Conservation (phyloP, 768 basidiomycete species). For the Tephrocybe sp. region DNA sequence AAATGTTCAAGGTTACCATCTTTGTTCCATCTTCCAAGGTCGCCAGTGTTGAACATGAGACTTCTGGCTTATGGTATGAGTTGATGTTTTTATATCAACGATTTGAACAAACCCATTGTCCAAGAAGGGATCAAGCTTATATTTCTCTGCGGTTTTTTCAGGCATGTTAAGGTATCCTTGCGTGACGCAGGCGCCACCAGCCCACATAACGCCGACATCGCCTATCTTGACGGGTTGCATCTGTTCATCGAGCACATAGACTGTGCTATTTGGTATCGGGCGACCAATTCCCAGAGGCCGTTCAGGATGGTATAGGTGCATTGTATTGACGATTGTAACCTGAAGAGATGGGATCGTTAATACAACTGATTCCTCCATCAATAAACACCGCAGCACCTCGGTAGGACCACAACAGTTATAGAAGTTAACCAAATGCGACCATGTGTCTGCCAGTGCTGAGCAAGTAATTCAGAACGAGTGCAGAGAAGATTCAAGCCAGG, state of each 20-base stretch:
- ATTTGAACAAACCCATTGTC: conserved; percentile 41
- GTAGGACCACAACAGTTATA: conserved; percentile 57
- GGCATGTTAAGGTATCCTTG: conserved; percentile 54
- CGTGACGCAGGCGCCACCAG: conserved; percentile 54
- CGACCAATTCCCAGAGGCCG: conserved; percentile 43
- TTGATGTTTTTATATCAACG: background rate
- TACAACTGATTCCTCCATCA: no score
- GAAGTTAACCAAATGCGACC: conserved; percentile 39
- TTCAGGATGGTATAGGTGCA: conserved; percentile 39
- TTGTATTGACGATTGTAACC: conserved; percentile 54
- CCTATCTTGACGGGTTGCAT: conserved; percentile 35
- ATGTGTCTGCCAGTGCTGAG: conserved; percentile 37
- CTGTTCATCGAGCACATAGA: conserved; percentile 38
- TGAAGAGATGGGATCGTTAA: conserved; percentile 12
- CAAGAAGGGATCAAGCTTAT: conserved; percentile 47
- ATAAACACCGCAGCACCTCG: no score
- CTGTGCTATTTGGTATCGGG: conserved; percentile 48
- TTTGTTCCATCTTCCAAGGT: conserved; percentile 45
- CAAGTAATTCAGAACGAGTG: background rate
- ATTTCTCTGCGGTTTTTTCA: conserved; percentile 49
- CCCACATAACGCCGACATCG: conserved; percentile 49
- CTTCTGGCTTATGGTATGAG: background rate
- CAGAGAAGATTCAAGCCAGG: background rate
- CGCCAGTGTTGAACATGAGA: conserved; percentile 61
- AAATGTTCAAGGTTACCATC: conserved; percentile 57